A percentile compares a stretch with the other conserved stretches of the same genome.
Conservation (phyloP, 305 asterid genomes). For the Solanum hybrid region DNA sequence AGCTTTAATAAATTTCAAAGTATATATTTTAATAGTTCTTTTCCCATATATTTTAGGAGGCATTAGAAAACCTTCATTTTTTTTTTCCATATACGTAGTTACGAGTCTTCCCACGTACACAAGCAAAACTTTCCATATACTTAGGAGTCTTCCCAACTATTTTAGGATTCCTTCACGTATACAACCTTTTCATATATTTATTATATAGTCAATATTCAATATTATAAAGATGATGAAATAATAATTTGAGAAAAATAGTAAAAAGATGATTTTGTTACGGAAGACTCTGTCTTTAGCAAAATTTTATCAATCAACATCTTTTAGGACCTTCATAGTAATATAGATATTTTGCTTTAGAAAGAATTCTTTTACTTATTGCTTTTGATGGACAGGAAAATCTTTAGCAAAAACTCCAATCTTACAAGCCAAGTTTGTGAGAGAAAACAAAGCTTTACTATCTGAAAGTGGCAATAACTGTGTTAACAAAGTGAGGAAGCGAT, state of each 20-base stretch:
- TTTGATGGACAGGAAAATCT: constrained; percentile 18
- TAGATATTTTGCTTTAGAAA: not conserved
- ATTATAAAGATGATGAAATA: not conserved
- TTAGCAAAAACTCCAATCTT: constrained; percentile 8
- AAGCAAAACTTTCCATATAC: not conserved
- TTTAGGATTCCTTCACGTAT: not conserved
- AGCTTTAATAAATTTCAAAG: not conserved
- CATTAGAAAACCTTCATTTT: not conserved
- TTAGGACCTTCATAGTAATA: not conserved
- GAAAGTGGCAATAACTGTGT: constrained; percentile 5
- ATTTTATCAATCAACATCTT: not conserved
- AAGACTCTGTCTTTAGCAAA: not conserved
- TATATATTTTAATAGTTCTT: no score
- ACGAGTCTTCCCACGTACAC: no score
- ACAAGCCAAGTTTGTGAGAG: constrained; percentile 7
- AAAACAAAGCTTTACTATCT: constrained; percentile 2
- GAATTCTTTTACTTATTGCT: not conserved
- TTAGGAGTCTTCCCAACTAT: not conserved
- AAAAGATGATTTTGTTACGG: not conserved
- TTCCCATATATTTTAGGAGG: not conserved
- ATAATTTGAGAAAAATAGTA: not conserved
- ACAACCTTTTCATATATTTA: not conserved
- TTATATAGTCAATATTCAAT: not conserved
- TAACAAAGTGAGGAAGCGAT: constrained; percentile 21
- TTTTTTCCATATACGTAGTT: no score